These are phyloP conservation scores for Pilasporangium apinafurcum DNA, from an alignment of 352 stramenopile species.

Conservation along the genomic window DNA sequence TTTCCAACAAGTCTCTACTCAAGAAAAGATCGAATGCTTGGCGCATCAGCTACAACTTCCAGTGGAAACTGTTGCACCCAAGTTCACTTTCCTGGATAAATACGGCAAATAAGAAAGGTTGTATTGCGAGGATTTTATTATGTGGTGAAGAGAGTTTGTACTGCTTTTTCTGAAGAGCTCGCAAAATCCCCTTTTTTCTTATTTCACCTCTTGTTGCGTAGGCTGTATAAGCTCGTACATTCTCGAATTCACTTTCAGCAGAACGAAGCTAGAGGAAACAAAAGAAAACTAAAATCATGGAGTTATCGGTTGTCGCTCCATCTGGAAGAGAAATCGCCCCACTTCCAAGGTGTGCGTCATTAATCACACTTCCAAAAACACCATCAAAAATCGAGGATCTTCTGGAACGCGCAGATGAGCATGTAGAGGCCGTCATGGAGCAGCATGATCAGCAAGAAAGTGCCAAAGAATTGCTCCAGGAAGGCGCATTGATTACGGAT, in stretches of 20 bases:
- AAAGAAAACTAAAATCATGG: no score
- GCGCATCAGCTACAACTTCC: slow-evolving; percentile 46
- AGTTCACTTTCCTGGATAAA: slow-evolving; percentile 50
- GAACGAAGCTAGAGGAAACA: background rate
- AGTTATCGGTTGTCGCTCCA: no score
- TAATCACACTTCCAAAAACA: background rate
- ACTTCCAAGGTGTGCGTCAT: background rate
- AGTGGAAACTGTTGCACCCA: slow-evolving; percentile 31
- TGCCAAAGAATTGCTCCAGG: no score
- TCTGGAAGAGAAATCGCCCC: background rate
- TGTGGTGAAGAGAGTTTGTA: background rate
- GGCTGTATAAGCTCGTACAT: background rate
- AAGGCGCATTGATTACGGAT: no score
- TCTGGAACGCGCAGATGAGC: slow-evolving; percentile 1
- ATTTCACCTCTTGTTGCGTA: slow-evolving; percentile 1
- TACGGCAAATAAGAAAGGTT: slow-evolving; percentile 16
- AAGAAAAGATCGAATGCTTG: slow-evolving; percentile 28
- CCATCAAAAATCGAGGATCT: slow-evolving; percentile 2
- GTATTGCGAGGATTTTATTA: slow-evolving; percentile 2
- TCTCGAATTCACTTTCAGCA: no score
- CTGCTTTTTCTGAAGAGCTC: slow-evolving; percentile 2
- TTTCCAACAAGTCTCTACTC: slow-evolving; percentile 15
- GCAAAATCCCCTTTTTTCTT: slow-evolving; percentile 2
- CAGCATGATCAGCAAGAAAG: no score
- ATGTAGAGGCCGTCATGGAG: slow-evolving; percentile 14